phyloP scores from a whole-genome alignment of 1,139 yeast genomes.

The Zygosaccharomyces sapae region DNA sequence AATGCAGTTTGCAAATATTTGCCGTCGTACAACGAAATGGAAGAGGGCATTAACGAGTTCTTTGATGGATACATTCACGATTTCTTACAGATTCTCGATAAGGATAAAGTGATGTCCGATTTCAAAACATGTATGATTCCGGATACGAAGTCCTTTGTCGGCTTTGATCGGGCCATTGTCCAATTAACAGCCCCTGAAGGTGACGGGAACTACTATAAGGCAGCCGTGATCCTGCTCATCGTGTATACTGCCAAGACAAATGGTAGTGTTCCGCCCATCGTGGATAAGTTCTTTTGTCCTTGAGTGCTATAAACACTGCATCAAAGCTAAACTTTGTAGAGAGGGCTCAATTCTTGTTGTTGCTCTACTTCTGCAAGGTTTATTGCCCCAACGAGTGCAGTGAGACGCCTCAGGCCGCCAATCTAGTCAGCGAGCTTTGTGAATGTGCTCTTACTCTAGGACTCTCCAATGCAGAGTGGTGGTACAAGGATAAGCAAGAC shows the following conservation, averaged over 20 bases:
- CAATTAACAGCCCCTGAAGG: slow-evolving; percentile 15
- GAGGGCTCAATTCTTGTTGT: slow-evolving; percentile 29
- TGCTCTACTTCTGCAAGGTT: slow-evolving; percentile 24
- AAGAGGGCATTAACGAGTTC: slow-evolving; percentile 14
- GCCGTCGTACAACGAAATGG: slow-evolving; percentile 23
- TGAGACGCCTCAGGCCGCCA: slow-evolving; percentile 16
- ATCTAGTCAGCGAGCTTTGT: slow-evolving; percentile 16
- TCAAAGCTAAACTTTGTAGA: slow-evolving; percentile 26
- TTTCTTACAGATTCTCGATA: slow-evolving; percentile 22
- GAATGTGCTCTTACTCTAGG: slow-evolving; percentile 19
- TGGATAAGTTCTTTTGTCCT: slow-evolving; percentile 20
- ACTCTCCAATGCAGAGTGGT: slow-evolving; percentile 17
- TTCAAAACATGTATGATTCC: slow-evolving; percentile 8
- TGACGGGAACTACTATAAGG: slow-evolving; percentile 25
- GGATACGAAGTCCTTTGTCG: slow-evolving; percentile 1
- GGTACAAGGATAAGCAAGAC: slow-evolving; percentile 16
- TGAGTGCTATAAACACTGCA: slow-evolving; percentile 24
- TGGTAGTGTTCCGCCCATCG: slow-evolving; percentile 18
- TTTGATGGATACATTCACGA: slow-evolving; percentile 22
- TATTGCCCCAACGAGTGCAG: slow-evolving; percentile 18
- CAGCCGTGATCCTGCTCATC: slow-evolving; percentile 27
- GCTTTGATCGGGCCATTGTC: slow-evolving; percentile 7
- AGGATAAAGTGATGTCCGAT: slow-evolving; percentile 23
- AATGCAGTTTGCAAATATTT: slow-evolving; percentile 22
- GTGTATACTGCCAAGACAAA: slow-evolving; percentile 22